Evolutionary conservation across 1,139 yeast genomes (phyloP).

Genomic region (Protomyces inouyei): DNA sequence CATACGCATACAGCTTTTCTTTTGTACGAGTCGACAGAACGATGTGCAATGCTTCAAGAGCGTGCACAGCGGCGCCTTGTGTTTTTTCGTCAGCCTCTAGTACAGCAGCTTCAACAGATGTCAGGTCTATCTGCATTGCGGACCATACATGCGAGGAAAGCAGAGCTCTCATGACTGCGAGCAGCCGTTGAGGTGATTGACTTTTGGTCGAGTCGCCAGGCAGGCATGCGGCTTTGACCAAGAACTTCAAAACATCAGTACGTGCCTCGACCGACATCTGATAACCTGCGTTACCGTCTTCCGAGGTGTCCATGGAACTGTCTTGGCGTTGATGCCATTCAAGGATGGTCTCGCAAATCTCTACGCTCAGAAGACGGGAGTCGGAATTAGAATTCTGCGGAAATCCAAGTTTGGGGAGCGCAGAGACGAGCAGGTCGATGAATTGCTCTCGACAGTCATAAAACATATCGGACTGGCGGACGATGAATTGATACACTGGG

Average conservation of each 20-base stretch:
- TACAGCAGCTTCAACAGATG: slow-evolving; percentile 80
- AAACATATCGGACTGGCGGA: slow-evolving; percentile 78
- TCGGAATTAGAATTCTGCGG: slow-evolving; percentile 68
- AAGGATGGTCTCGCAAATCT: slow-evolving; percentile 75
- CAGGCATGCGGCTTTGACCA: slow-evolving; percentile 82
- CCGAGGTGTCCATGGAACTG: slow-evolving; percentile 3
- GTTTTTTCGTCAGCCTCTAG: slow-evolving; percentile 71
- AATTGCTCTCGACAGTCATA: slow-evolving; percentile 84
- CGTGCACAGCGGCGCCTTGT: slow-evolving; percentile 75
- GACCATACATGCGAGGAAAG: slow-evolving; percentile 75
- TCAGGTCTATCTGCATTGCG: slow-evolving; percentile 75
- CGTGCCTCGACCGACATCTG: slow-evolving; percentile 54
- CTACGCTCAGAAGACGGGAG: slow-evolving; percentile 80
- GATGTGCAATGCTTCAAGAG: slow-evolving; percentile 83
- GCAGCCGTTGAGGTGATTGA: slow-evolving; percentile 73
- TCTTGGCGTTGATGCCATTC: slow-evolving; percentile 60
- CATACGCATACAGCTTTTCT: slow-evolving; percentile 69
- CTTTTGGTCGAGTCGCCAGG: slow-evolving; percentile 82
- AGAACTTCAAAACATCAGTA: slow-evolving; percentile 80
- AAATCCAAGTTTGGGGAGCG: slow-evolving; percentile 87
- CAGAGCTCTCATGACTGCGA: slow-evolving; percentile 67
- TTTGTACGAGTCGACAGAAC: slow-evolving; percentile 71
- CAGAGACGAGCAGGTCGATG: slow-evolving; percentile 82
- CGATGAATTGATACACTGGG: slow-evolving; percentile 84
- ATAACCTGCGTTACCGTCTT: not conserved